These are phyloP conservation scores for Calonectria ilicicola DNA, from an alignment of 2,329 filamentous ascomycete genomes.

Conservation along the genomic window DNA sequence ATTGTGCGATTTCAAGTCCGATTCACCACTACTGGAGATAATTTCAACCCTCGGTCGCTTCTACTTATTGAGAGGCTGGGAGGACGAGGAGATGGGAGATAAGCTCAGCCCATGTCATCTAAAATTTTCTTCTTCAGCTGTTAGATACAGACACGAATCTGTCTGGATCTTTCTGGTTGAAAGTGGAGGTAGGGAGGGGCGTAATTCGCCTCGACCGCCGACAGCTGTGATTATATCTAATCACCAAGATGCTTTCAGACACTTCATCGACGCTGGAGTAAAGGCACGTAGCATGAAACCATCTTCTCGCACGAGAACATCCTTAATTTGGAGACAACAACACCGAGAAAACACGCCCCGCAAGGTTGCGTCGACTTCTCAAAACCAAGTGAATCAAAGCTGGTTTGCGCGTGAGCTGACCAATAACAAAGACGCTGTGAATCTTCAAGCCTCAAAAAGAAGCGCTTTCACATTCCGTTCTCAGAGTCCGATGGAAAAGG, in stretches of 20 bases:
- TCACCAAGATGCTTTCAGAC: not conserved
- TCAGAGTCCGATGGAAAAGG: not conserved
- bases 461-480: not conserved
- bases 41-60: not conserved
- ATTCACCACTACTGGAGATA: not conserved
- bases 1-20: not conserved
- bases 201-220: not conserved
- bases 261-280: not conserved
- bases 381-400: no score
- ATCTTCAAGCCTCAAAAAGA: not conserved
- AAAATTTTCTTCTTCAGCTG: not conserved
- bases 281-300: not conserved
- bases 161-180: not conserved
- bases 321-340: not conserved
- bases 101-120: not conserved
- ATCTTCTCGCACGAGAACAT: no score
- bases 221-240: not conserved
- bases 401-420: no score
- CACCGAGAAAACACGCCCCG: no score
- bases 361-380: no score
- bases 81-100: not conserved
- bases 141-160: not conserved
- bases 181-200: not conserved
- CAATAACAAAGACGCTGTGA: no score
- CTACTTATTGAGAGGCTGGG: not conserved